Percentiles rank a stretch among this genome's conserved stretches.
phyloP scores from a whole-genome alignment of 495 filamentous ascomycete species.

The Penicillium bovifimosum region DNA sequence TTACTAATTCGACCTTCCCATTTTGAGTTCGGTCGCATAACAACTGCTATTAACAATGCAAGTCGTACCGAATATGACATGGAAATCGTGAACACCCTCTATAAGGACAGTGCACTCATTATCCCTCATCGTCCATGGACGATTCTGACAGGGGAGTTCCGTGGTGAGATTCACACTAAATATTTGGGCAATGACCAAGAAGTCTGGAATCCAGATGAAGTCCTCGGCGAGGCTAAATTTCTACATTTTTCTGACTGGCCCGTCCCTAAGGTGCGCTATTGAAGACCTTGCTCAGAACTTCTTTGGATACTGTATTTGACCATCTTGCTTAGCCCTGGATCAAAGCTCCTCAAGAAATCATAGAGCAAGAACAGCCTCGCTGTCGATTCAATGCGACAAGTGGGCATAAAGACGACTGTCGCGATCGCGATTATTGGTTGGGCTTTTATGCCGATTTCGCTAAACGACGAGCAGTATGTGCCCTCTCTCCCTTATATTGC shows the following conservation, averaged over 20 bases:
- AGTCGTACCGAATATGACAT: conserved; percentile 46
- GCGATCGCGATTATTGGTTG: too few species aligned
- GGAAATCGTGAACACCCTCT: conserved; percentile 63
- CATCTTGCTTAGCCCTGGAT: too few species aligned
- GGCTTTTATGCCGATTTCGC: too few species aligned
- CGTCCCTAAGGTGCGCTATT: conserved; percentile 57
- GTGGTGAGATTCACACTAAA: conserved; percentile 41
- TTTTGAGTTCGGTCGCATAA: conserved; percentile 42
- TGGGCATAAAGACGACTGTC: too few species aligned
- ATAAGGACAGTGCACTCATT: conserved; percentile 53
- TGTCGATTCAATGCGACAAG: too few species aligned
- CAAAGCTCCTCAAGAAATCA: too few species aligned
- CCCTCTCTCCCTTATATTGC: too few species aligned
- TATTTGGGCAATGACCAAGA: conserved; percentile 52
- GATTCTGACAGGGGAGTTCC: conserved; percentile 61
- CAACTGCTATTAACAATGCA: conserved; percentile 32
- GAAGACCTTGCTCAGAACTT: too few species aligned
- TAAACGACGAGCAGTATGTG: too few species aligned
- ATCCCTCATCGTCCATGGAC: conserved; percentile 62
- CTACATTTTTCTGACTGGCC: conserved; percentile 71
- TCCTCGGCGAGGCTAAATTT: conserved; percentile 55
- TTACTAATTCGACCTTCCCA: conserved; percentile 52
- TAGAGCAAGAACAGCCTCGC: too few species aligned
- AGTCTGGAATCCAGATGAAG: conserved; percentile 53
- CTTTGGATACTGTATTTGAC: too few species aligned